phyloP scores from a whole-genome alignment of 1,284 basidiomycete genomes.

The Anthracocystis setariae region DNA sequence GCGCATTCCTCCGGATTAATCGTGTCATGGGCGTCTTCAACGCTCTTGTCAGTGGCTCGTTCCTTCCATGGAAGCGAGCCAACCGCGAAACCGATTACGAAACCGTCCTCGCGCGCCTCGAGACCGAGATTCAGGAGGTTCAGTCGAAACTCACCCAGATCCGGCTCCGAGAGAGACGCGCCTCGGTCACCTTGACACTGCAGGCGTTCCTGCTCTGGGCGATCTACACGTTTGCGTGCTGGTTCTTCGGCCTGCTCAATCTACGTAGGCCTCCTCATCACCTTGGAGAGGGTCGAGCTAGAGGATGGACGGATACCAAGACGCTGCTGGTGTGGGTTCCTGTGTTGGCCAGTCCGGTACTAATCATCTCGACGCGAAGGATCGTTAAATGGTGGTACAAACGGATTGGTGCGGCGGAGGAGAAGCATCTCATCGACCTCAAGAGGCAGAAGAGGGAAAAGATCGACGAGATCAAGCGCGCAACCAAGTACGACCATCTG shows the following conservation, averaged over 20 bases:
- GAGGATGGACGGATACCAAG: background rate
- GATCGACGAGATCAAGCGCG: conserved; percentile 96
- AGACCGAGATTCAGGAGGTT: conserved; percentile 70
- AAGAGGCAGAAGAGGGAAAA: conserved; percentile 84
- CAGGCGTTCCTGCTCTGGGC: conserved; percentile 85
- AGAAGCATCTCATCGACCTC: conserved; percentile 80
- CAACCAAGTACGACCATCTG: conserved; percentile 93
- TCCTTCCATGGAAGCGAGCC: conserved; percentile 40
- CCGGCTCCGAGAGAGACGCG: conserved; percentile 82
- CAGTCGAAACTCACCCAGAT: conserved; percentile 87
- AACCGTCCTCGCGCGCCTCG: conserved; percentile 70
- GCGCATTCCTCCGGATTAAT: too few relatives aligned
- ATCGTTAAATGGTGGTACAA: conserved; percentile 88
- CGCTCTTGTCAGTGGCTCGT: conserved; percentile 40
- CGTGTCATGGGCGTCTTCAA: conserved; percentile 47
- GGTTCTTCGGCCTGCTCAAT: conserved; percentile 69
- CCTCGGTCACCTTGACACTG: conserved; percentile 81
- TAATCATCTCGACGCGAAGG: conserved; percentile 80
- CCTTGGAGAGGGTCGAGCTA: conserved; percentile 4
- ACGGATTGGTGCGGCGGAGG: conserved; percentile 83
- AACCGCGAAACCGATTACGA: conserved; percentile 70
- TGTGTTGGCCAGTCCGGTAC: conserved; percentile 34
- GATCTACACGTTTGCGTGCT: conserved; percentile 84
- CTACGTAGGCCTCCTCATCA: conserved; percentile 5
- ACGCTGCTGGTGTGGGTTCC: conserved; percentile 39